phyloP scores from a whole-genome alignment of 1,284 basidiomycete species.

The Cutaneotrichosporon spelunceum region DNA sequence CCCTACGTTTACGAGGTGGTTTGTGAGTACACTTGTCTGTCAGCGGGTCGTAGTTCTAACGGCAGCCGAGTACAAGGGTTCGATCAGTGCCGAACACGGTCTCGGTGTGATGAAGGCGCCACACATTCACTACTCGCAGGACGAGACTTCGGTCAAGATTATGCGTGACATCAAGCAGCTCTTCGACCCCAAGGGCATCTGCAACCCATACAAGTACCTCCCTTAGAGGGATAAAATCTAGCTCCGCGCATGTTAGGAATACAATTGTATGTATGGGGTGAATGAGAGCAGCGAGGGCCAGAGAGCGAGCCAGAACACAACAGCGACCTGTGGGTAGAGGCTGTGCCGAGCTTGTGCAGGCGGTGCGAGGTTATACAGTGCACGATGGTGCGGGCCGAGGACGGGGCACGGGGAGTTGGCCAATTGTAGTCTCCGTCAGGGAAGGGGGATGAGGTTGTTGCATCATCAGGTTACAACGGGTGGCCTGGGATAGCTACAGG shows the following conservation, averaged over 20 bases:
- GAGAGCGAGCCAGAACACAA: too few relatives aligned
- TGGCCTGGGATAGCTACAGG: too few relatives aligned
- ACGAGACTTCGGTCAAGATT: conserved; percentile 69
- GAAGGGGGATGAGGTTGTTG: too few relatives aligned
- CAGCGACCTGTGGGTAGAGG: too few relatives aligned
- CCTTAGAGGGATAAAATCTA: not conserved
- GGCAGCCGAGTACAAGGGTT: conserved; percentile 63
- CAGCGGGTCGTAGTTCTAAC: not conserved
- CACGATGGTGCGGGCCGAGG: too few relatives aligned
- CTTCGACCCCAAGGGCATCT: conserved; percentile 86
- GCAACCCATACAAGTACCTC: conserved; percentile 59
- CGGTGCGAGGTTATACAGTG: too few relatives aligned
- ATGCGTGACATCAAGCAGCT: conserved; percentile 90
- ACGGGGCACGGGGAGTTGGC: too few relatives aligned
- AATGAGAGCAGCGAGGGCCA: not conserved
- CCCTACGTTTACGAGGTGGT: conserved; percentile 95
- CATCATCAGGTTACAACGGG: too few relatives aligned
- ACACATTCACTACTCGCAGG: conserved; percentile 86
- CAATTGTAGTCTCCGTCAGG: too few relatives aligned
- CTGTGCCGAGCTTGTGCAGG: too few relatives aligned
- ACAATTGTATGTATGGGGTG: not conserved
- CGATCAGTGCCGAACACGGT: conserved; percentile 95
- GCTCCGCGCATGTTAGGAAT: not conserved
- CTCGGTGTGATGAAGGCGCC: conserved; percentile 90
- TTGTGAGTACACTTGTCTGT: conserved; percentile 33